Evolutionary conservation across 352 stramenopile species (phyloP), one percentile per base, ranked within the genome.

Genomic region (Phytophthora uliginosa): DNA sequence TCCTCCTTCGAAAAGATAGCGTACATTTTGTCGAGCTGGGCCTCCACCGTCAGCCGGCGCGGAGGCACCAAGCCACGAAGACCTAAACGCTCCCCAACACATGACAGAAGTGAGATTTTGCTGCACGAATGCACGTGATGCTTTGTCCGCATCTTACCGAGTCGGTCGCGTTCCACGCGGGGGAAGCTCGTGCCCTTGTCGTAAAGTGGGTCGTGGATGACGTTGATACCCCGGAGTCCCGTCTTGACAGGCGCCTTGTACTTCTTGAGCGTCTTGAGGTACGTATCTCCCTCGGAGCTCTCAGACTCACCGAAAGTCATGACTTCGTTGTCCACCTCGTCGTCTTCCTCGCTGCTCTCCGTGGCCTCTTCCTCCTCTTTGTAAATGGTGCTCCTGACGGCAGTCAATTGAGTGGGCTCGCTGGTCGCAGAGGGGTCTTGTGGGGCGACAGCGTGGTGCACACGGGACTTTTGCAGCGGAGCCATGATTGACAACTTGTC

Each of bases 181-280:
- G 91, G 89, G 71, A 94, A 97, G 17, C 86, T 86, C 47, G 89
- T 95, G 67, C 90, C 90, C 71, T 97, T 97, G 81, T 96, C 96
- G 71, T 95, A 97, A 17, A 97, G 76, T 22, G 90, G 90, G 59
- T 97, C 89, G 60, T 97, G 86, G 33, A 95, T 79, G 48, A 95
- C 85, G 72, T 81, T 89, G 64, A 94, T 90, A 55, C 88, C 88
- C 50, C 78, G 80, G 48, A 93, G 90, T 33, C 86, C 86, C 26
- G 85, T 88, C 69, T 93, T 93, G 57, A 95, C 78, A 9, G 88
- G 88, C 53, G 88, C 84, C 50, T 89, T 83, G 82, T 91, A 93
- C 73, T 95, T 95, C 66, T 86, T 86, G 47, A 95, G 75, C 54
- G 79, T 82, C 38, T 77, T 77, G 10, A 90, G 65, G 50, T 89